Conservation (phyloP, 2,329 filamentous ascomycete genomes). For the Sporothrix brasiliensis region DNA sequence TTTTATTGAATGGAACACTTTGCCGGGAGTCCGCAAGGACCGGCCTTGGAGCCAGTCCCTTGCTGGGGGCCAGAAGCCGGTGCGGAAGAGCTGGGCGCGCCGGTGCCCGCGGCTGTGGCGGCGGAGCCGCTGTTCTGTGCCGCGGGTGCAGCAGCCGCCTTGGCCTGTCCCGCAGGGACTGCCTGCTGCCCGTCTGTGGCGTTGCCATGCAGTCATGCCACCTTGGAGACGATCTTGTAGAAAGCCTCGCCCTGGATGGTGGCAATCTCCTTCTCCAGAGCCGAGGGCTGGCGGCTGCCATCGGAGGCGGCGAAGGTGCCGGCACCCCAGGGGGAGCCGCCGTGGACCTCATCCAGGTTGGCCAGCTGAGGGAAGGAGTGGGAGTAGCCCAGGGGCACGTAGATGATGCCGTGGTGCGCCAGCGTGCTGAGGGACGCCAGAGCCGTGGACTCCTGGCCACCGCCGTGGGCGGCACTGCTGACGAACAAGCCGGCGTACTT, state of each 20-base stretch:
- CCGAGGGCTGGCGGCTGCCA: constrained; percentile 78
- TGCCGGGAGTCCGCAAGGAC: constrained; percentile 36
- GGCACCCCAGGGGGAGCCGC: constrained; percentile 89
- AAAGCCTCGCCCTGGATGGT: constrained; percentile 82
- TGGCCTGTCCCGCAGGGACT: constrained; percentile 36
- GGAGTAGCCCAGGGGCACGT: constrained; percentile 92
- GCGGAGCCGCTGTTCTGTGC: neutral
- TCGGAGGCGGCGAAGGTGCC: constrained; percentile 82
- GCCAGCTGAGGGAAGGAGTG: constrained; percentile 70
- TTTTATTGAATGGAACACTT: constrained; percentile 35
- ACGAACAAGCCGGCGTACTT: constrained; percentile 93
- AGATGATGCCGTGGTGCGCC: constrained; percentile 91
- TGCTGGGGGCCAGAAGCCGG: constrained; percentile 34
- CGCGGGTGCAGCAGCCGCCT: constrained; percentile 33
- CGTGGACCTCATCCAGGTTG: constrained; percentile 77
- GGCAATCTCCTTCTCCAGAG: constrained; percentile 77
- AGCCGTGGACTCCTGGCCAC: constrained; percentile 90
- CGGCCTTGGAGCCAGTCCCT: constrained; percentile 31
- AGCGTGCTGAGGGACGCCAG: constrained; percentile 82
- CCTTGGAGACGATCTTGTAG: constrained; percentile 74
- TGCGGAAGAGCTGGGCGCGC: constrained; percentile 32
- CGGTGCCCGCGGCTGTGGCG: neutral
- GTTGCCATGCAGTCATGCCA: constrained; percentile 74
- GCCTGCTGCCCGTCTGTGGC: constrained; percentile 39
- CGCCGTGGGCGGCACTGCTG: constrained; percentile 79